phyloP scores from a whole-genome alignment of 352 stramenopile species.

The Phytophthora fragariae region DNA sequence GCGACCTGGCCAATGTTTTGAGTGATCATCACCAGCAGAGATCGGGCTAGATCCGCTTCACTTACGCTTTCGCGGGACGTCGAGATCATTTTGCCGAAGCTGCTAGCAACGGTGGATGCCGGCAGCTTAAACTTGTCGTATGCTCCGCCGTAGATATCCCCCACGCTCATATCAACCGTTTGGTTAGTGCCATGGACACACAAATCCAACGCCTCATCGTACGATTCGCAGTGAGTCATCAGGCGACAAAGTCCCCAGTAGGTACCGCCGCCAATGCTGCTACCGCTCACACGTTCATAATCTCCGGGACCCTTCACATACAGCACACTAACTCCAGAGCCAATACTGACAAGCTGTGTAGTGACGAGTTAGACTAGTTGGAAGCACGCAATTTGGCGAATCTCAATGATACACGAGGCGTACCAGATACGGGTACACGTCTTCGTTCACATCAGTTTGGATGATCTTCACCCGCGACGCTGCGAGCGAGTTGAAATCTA shows the following conservation, averaged over 20 bases:
- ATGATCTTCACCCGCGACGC: constrained; percentile 84
- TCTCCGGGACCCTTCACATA: constrained; percentile 93
- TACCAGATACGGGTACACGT: constrained; percentile 89
- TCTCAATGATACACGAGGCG: constrained; percentile 7
- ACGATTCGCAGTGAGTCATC: constrained; percentile 90
- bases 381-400: not conserved
- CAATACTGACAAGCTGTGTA: constrained; percentile 96
- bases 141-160: constrained; percentile 98
- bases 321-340: constrained; percentile 97
- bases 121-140: constrained; percentile 96
- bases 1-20: constrained; percentile 98
- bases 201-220: constrained; percentile 87
- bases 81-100: constrained; percentile 95
- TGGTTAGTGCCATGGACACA: constrained; percentile 83
- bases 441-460: constrained; percentile 76
- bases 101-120: constrained; percentile 94
- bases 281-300: constrained; percentile 98
- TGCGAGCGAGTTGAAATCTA: constrained; percentile 80
- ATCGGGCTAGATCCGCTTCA: constrained; percentile 96
- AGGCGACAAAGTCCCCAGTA: constrained; percentile 98
- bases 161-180: constrained; percentile 97
- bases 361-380: constrained; percentile 2
- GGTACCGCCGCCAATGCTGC: constrained; percentile 98
- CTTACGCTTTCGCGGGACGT: constrained; percentile 73
- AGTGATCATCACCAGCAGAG: constrained; percentile 99